Conservation (phyloP, 352 stramenopile genomes). For the Phytophthora pistaciae region DNA sequence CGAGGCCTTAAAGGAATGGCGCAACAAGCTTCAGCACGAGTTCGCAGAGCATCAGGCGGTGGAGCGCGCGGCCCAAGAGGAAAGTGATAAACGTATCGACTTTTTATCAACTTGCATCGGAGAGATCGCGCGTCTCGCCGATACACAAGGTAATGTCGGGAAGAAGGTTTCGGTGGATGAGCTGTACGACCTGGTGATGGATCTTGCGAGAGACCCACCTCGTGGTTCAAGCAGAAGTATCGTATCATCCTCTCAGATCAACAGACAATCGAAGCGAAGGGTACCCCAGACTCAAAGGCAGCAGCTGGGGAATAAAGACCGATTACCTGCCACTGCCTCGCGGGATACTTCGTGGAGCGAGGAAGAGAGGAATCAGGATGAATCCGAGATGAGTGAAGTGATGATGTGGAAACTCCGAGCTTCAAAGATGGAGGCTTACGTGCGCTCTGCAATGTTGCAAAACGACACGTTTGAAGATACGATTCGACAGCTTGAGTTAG, state of each 20-base stretch:
- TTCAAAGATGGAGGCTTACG: conserved; percentile 46
- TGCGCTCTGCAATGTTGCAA: conserved; percentile 42
- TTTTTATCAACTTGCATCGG: conserved; percentile 57
- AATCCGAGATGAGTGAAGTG: conserved; percentile 8
- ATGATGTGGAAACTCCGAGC: conserved; percentile 43
- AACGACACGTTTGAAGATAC: conserved; percentile 65
- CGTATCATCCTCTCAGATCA: not conserved
- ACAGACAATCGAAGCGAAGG: conserved; percentile 1
- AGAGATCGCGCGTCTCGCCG: conserved; percentile 45
- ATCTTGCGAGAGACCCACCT: conserved; percentile 32
- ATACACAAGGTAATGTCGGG: conserved; percentile 9
- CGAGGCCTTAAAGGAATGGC: conserved; percentile 20
- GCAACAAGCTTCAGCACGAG: conserved; percentile 39
- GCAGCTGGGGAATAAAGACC: not conserved
- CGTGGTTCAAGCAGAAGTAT: not conserved
- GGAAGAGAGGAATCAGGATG: not conserved
- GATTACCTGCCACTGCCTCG: not conserved
- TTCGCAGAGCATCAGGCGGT: conserved; percentile 44
- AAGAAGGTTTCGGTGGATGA: conserved; percentile 40
- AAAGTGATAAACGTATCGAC: conserved; percentile 50
- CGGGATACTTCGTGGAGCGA: conserved; percentile 4
- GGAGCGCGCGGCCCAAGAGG: conserved; percentile 26
- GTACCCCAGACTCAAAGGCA: not conserved
- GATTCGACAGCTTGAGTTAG: conserved; percentile 44
- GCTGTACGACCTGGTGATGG: conserved; percentile 50